These are phyloP conservation scores for Phytophthora sp. DNA, from an alignment of 352 stramenopile genomes.

Conservation along the genomic window DNA sequence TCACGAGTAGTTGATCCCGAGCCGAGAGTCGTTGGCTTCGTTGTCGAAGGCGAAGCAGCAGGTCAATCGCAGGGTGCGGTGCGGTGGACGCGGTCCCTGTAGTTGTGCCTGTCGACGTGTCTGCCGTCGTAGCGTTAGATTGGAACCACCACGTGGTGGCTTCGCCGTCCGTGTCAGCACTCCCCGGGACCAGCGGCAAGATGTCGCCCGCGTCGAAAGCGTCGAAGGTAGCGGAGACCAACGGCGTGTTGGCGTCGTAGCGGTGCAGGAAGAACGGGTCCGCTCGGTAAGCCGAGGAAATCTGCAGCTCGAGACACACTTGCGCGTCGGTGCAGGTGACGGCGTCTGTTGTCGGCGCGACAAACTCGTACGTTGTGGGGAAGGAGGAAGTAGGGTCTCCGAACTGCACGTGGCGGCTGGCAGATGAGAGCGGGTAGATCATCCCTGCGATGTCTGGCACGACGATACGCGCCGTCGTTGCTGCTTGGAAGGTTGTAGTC, in stretches of 20 bases:
- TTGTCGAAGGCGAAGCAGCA: conserved; percentile 43
- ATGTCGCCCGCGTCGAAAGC: conserved; percentile 1
- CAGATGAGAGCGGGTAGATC: conserved; percentile 29
- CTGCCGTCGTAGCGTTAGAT: conserved; percentile 7
- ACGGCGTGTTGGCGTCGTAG: conserved; percentile 23
- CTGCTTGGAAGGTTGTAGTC: neutral
- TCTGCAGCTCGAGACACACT: conserved; percentile 39
- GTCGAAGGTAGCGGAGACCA: conserved; percentile 40
- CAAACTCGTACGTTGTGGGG: conserved; percentile 12
- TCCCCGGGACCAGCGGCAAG: conserved; percentile 23
- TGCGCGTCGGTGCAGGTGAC: neutral
- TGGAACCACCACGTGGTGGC: conserved; percentile 42
- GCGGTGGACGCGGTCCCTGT: neutral
- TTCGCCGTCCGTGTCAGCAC: neutral
- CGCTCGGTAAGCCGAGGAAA: conserved; percentile 28
- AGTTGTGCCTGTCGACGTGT: neutral
- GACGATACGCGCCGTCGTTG: conserved; percentile 1
- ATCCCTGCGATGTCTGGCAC: conserved; percentile 38
- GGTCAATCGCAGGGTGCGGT: conserved; percentile 20
- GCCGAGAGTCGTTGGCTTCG: conserved; percentile 35
- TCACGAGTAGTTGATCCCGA: conserved; percentile 38
- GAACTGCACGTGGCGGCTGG: conserved; percentile 20
- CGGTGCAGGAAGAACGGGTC: conserved; percentile 39
- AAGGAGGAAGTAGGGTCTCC: conserved; percentile 1
- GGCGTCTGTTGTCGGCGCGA: neutral